A percentile compares a stretch with the other conserved stretches of the same genome.
phyloP scores from a whole-genome alignment of 2,329 filamentous ascomycete genomes.

The Penicillium sp. region DNA sequence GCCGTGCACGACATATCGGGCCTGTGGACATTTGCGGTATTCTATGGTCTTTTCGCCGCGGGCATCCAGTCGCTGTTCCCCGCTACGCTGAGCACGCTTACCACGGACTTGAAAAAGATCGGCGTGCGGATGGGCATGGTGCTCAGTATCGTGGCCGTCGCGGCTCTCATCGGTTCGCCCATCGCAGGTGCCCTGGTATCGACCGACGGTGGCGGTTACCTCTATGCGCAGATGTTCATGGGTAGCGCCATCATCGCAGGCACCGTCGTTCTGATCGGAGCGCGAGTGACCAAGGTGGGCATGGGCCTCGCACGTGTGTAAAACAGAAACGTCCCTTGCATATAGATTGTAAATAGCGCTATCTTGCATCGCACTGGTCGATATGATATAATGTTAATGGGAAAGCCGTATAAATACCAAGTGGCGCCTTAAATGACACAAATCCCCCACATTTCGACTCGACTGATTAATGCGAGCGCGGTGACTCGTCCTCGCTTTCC shows the following conservation, averaged over 20 bases:
- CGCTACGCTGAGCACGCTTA: constrained; percentile 57
- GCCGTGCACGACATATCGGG: constrained; percentile 50
- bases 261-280: constrained; percentile 40
- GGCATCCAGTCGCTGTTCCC: constrained; percentile 67
- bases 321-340: constrained; percentile 5
- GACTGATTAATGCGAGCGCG: constrained; percentile 21
- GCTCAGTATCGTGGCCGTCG: constrained; percentile 54
- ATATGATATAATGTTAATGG: neutral
- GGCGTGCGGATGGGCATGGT: constrained; percentile 60
- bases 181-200: constrained; percentile 55
- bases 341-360: constrained; percentile 4
- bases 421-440: neutral
- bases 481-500: constrained; percentile 13
- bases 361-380: neutral
- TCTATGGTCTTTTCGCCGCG: constrained; percentile 64
- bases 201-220: constrained; percentile 45
- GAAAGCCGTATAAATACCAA: neutral
- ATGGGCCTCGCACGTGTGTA: constrained; percentile 35
- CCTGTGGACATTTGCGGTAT: constrained; percentile 61
- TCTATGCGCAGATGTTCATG: constrained; percentile 54
- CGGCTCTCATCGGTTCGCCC: constrained; percentile 54
- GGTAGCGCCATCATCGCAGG: constrained; percentile 47
- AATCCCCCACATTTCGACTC: constrained; percentile 2
- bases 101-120: constrained; percentile 52
- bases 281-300: constrained; percentile 38